Evolutionary conservation across 352 stramenopile species (phyloP).

Genomic region (Peronospora destructor): DNA sequence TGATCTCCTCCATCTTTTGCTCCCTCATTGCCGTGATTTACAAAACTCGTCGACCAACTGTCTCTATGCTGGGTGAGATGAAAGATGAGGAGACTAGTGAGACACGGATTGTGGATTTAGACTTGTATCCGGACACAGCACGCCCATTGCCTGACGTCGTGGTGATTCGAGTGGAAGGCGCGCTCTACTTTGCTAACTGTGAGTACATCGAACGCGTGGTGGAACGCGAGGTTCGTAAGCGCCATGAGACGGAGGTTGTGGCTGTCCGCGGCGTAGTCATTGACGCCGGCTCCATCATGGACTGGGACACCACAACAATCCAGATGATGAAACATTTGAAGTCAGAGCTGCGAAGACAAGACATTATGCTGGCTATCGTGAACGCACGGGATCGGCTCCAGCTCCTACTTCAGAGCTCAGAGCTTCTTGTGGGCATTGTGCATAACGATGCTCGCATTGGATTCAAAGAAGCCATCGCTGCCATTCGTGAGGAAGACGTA

Average conservation of each 20-base stretch:
- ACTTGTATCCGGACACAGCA: constrained; percentile 16
- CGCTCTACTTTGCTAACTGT: constrained; percentile 68
- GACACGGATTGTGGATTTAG: constrained; percentile 36
- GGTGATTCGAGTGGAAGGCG: constrained; percentile 52
- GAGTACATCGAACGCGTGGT: constrained; percentile 57
- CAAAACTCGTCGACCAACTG: constrained; percentile 45
- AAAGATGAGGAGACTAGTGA: constrained; percentile 34
- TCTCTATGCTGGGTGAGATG: constrained; percentile 39
- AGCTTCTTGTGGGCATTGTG: constrained; percentile 61
- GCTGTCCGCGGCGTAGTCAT: constrained; percentile 55
- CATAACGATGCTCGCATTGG: constrained; percentile 49
- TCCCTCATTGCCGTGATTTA: constrained; percentile 63
- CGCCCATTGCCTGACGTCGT: constrained; percentile 39
- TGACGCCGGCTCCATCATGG: constrained; percentile 72
- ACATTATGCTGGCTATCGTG: constrained; percentile 68
- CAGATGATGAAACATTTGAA: constrained; percentile 83
- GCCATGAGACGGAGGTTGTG: constrained; percentile 28
- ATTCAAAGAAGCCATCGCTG: constrained; percentile 54
- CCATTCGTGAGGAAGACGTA: constrained; percentile 41
- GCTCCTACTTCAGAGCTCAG: constrained; percentile 51
- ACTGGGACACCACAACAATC: constrained; percentile 80
- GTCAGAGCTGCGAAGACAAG: constrained; percentile 43
- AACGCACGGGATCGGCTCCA: constrained; percentile 66
- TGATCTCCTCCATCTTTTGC: constrained; percentile 46
- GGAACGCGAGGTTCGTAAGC: constrained; percentile 34